Evolutionary conservation across 2,329 filamentous ascomycete genomes (phyloP).

Genomic region (Macrophomina phaseolina): DNA sequence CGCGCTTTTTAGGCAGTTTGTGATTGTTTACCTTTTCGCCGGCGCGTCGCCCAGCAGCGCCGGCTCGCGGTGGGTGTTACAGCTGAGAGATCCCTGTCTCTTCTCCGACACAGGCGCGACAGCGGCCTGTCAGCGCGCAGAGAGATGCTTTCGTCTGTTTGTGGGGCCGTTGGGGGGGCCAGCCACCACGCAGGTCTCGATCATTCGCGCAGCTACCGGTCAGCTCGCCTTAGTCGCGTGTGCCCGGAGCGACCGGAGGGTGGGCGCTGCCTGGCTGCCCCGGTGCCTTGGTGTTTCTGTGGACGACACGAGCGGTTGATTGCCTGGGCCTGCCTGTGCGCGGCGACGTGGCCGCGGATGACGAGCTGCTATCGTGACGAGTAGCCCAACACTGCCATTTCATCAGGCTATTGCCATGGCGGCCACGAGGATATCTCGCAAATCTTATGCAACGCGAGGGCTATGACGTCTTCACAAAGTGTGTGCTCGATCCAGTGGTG

Average conservation of each 20-base stretch:
- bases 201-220: slow-evolving; percentile 30
- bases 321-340: slow-evolving; percentile 1
- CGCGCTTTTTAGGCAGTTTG: slow-evolving; percentile 22
- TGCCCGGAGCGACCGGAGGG: slow-evolving; percentile 20
- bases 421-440: slow-evolving; percentile 18
- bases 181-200: slow-evolving; percentile 21
- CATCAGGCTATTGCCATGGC: slow-evolving; percentile 12
- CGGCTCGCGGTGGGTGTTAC: slow-evolving; percentile 13
- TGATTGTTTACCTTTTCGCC: slow-evolving; percentile 28
- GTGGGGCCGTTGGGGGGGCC: slow-evolving; percentile 28
- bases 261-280: slow-evolving; percentile 31
- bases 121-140: slow-evolving; percentile 40
- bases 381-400: slow-evolving; percentile 1
- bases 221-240: slow-evolving; percentile 33
- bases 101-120: slow-evolving; percentile 31
- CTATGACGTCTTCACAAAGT: slow-evolving; percentile 20
- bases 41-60: slow-evolving; percentile 24
- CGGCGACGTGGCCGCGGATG: slow-evolving; percentile 6
- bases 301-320: slow-evolving; percentile 17
- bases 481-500: slow-evolving; percentile 3
- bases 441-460: slow-evolving; percentile 10
- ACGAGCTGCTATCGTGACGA: slow-evolving; percentile 10
- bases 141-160: slow-evolving; percentile 38
- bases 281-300: slow-evolving; percentile 33
- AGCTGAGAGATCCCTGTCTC: slow-evolving; percentile 5